Conservation (phyloP, 2,329 filamentous ascomycete species). For the Venturia carpophila region DNA sequence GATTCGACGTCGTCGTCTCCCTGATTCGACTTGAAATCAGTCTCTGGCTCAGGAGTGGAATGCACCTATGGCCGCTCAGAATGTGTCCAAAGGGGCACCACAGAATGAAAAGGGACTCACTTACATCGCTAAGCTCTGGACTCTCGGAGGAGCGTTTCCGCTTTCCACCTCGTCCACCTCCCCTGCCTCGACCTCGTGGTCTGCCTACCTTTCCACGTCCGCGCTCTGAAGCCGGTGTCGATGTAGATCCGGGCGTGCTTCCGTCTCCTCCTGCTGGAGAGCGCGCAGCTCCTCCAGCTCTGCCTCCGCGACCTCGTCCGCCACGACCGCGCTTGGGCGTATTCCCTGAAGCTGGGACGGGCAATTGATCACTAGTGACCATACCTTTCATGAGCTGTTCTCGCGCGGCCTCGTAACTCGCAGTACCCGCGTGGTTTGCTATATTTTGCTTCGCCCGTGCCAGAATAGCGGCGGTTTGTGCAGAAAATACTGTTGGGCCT, state of each 20-base stretch:
- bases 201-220: constrained; percentile 21
- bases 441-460: constrained; percentile 12
- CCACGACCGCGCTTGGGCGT: constrained; percentile 25
- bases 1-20: constrained; percentile 27
- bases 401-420: constrained; percentile 37
- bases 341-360: constrained; percentile 29
- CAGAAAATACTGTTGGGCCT: constrained; percentile 9
- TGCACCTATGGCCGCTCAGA: constrained; percentile 12
- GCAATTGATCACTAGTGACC: constrained; percentile 37
- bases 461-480: constrained; percentile 12
- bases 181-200: constrained; percentile 35
- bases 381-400: constrained; percentile 40
- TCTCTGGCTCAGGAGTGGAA: constrained; percentile 10
- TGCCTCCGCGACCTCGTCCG: constrained; percentile 27
- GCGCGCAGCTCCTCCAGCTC: constrained; percentile 28
- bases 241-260: constrained; percentile 14
- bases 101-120: constrained; percentile 19
- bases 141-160: constrained; percentile 33
- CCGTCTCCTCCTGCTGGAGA: constrained; percentile 21
- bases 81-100: not conserved
- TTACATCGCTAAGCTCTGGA: constrained; percentile 29
- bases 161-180: constrained; percentile 32
- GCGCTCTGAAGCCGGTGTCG: constrained; percentile 22
- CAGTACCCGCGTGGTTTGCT: not conserved
- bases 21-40: constrained; percentile 9